phyloP scores from a whole-genome alignment of 345 rosid genomes.

The Nasturtium officinale region DNA sequence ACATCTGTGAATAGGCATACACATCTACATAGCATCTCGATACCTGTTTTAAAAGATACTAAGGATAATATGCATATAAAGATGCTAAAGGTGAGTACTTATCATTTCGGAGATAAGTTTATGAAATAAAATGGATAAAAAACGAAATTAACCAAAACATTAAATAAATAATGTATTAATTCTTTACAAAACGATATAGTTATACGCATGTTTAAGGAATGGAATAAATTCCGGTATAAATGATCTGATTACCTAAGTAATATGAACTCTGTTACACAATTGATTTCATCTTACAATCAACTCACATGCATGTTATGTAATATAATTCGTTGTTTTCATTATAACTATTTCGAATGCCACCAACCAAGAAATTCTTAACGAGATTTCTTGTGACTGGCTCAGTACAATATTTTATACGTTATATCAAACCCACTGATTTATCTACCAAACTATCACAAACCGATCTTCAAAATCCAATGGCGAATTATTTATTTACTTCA shows the following conservation, averaged over 20 bases:
- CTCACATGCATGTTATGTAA: background rate
- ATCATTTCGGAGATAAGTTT: background rate
- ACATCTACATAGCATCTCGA: background rate
- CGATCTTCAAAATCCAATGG: conserved; percentile 34
- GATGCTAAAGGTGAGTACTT: background rate
- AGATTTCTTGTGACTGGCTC: no score
- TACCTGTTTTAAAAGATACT: background rate
- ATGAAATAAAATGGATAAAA: background rate
- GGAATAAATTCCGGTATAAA: background rate
- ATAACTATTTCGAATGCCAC: background rate
- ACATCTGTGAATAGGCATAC: background rate
- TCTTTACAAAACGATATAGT: background rate
- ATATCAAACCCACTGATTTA: background rate
- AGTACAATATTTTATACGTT: background rate
- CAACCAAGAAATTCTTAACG: no score
- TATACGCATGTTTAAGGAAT: background rate
- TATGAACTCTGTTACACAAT: background rate
- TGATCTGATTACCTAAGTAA: background rate
- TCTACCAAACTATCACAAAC: conserved; percentile 33
- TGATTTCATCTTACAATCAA: conserved; percentile 1
- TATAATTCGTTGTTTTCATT: background rate
- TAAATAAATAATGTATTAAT: background rate
- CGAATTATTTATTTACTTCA: conserved; percentile 25
- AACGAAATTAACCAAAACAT: background rate
- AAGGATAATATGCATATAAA: background rate